Conservation (phyloP, 1,284 basidiomycete genomes). For the Trichosporon faecale region DNA sequence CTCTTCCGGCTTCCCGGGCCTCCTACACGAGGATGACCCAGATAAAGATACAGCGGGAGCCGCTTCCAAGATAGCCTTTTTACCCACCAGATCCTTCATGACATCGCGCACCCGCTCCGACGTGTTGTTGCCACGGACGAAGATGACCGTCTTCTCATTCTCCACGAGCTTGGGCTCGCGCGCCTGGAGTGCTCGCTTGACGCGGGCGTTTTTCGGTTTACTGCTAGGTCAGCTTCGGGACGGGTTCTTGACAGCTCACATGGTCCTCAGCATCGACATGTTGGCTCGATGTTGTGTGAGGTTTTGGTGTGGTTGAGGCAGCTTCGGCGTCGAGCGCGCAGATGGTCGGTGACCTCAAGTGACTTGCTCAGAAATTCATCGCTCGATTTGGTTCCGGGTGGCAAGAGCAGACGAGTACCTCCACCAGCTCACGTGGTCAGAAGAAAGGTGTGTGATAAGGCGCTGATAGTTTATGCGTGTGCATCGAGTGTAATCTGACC, state of each 20-base stretch:
- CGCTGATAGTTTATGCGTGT: too few relatives aligned
- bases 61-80: too few relatives aligned
- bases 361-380: conserved; percentile 6
- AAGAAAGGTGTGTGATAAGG: neutral
- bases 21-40: too few relatives aligned
- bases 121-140: conserved; percentile 83
- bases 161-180: conserved; percentile 87
- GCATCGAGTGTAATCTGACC: too few relatives aligned
- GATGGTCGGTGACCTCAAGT: neutral
- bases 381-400: conserved; percentile 17
- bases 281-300: conserved; percentile 19
- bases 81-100: conserved; percentile 81
- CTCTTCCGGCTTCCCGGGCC: too few relatives aligned
- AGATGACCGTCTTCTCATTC: conserved; percentile 76
- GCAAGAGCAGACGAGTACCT: neutral
- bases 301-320: neutral
- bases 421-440: neutral
- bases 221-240: conserved; percentile 52
- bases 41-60: neutral
- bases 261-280: conserved; percentile 51
- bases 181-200: conserved; percentile 87
- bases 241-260: conserved; percentile 31
- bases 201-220: conserved; percentile 95
- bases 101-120: conserved; percentile 74
- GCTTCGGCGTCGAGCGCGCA: neutral